These are phyloP conservation scores for Solanum sejunctum DNA, from an alignment of 257 asterid species.

Conservation along the genomic window DNA sequence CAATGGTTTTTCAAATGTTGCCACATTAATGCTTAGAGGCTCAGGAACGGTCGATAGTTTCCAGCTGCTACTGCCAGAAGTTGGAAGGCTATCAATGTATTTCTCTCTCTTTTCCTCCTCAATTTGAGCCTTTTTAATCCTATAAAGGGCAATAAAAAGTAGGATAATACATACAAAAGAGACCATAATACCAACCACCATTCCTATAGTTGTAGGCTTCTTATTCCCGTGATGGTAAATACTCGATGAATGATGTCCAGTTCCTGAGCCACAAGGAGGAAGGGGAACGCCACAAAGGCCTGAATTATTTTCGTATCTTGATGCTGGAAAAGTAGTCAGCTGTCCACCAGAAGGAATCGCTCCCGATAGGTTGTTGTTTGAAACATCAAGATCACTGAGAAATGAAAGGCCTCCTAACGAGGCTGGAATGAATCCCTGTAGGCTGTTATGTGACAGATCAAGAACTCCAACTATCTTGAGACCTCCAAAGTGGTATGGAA, in stretches of 20 bases:
- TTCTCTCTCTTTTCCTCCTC: constrained; percentile 58
- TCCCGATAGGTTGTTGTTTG: constrained; percentile 75
- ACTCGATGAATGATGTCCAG: constrained; percentile 9
- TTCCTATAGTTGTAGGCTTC: constrained; percentile 49
- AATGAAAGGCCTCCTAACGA: constrained; percentile 68
- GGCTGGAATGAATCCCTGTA: constrained; percentile 62
- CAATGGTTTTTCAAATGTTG: constrained; percentile 82
- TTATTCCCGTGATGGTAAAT: constrained; percentile 17
- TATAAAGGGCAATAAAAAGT: constrained; percentile 54
- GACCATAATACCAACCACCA: constrained; percentile 62
- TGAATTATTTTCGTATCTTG: constrained; percentile 69
- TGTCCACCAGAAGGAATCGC: constrained; percentile 73
- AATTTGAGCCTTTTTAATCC: constrained; percentile 24
- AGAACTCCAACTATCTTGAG: constrained; percentile 68
- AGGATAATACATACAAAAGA: constrained; percentile 36
- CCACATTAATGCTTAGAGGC: constrained; percentile 90
- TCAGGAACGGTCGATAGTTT: constrained; percentile 72
- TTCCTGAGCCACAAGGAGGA: constrained; percentile 35
- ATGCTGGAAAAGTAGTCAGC: constrained; percentile 70
- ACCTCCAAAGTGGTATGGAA: constrained; percentile 67
- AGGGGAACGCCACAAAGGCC: constrained; percentile 91
- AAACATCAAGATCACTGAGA: constrained; percentile 82
- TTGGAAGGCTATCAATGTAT: constrained; percentile 85
- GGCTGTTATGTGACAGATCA: constrained; percentile 69
- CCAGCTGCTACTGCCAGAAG: constrained; percentile 88